Evolutionary conservation across 2,329 filamentous ascomycete species (phyloP).

Genomic region (Alternaria angustiovoidea): DNA sequence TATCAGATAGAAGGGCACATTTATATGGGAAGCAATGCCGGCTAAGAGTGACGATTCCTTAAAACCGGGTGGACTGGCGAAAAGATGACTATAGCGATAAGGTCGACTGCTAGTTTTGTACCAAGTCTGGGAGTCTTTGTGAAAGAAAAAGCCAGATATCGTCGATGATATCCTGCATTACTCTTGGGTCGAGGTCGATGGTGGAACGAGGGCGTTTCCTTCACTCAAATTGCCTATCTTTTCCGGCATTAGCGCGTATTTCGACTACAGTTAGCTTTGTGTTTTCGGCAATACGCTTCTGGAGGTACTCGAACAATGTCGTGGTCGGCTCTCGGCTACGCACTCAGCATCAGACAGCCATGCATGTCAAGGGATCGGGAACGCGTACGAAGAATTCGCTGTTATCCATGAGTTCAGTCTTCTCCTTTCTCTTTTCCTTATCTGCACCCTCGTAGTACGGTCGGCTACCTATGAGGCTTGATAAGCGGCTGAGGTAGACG

Average conservation of each 20-base stretch:
- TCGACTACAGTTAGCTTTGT: conserved; percentile 1
- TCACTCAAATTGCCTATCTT: not conserved
- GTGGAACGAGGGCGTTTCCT: not conserved
- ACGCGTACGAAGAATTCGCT: not conserved
- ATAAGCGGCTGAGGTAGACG: not conserved
- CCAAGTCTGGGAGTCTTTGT: not conserved
- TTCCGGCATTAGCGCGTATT: not conserved
- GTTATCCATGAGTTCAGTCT: not conserved
- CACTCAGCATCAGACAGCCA: conserved; percentile 15
- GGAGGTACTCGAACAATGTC: conserved; percentile 1
- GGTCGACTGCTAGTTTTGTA: not conserved
- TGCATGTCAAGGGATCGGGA: not conserved
- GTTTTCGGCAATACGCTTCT: not conserved
- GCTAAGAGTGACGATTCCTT: conserved; percentile 52
- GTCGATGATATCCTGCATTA: not conserved
- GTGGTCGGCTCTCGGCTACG: conserved; percentile 9
- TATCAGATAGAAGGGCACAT: conserved; percentile 41
- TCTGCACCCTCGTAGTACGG: not conserved
- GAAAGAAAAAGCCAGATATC: not conserved
- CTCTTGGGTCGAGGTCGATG: not conserved
- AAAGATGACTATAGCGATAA: not conserved
- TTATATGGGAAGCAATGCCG: conserved; percentile 50
- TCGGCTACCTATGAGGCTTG: not conserved
- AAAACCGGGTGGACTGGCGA: not conserved
- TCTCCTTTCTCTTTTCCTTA: not conserved